Evolutionary conservation across 176 grass and related monocot genomes (phyloP).

Genomic region (Bromus sterilis): DNA sequence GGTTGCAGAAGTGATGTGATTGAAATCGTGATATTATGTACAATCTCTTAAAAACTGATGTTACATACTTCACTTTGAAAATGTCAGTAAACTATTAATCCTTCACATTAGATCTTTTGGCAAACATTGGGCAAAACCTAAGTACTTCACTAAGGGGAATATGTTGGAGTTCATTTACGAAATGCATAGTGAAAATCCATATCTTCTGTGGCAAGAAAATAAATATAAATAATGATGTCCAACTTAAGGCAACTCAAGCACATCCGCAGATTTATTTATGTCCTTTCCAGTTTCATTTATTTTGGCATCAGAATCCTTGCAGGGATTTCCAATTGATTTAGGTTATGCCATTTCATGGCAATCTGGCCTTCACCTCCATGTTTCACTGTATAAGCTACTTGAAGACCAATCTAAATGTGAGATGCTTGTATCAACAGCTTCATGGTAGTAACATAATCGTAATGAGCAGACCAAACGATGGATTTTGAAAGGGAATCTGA

Average conservation of each 20-base stretch:
- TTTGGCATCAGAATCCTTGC: neutral
- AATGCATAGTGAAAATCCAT: neutral
- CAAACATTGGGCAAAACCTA: neutral
- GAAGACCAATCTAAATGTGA: slow-evolving; percentile 2
- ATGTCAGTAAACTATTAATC: neutral
- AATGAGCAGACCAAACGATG: slow-evolving; percentile 7
- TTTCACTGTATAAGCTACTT: neutral
- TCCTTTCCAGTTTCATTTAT: slow-evolving; percentile 6
- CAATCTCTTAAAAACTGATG: slow-evolving; percentile 14
- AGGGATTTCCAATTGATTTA: neutral
- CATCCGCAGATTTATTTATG: slow-evolving; percentile 4
- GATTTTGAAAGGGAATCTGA: slow-evolving; percentile 22
- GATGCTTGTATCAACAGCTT: slow-evolving; percentile 2
- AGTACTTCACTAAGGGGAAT: neutral
- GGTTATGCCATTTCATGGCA: neutral
- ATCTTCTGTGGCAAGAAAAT: slow-evolving; percentile 8
- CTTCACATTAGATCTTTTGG: neutral
- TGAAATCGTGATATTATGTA: no score
- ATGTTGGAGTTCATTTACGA: neutral
- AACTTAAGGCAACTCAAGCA: slow-evolving; percentile 14
- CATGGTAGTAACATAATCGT: neutral
- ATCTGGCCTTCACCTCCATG: slow-evolving; percentile 6
- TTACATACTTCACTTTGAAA: neutral
- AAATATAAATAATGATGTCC: neutral
- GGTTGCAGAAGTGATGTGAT: no score